Base-by-base conservation (phyloP, 495 filamentous ascomycete species). In the Aspergillus indologenus region DNA sequence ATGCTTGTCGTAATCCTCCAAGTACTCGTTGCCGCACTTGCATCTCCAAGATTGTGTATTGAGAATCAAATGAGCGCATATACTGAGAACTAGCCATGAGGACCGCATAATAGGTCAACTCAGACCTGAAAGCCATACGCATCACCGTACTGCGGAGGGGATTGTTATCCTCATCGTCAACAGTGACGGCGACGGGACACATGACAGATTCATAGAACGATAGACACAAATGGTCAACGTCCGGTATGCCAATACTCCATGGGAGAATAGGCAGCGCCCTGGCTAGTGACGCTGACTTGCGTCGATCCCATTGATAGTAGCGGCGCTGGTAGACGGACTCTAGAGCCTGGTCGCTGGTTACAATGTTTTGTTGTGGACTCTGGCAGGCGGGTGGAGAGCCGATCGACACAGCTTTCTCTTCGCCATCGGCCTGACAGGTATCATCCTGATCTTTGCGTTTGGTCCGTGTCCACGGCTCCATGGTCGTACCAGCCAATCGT, bases 11-110 rank as follows among this genome's bases (percentile, higher is more conserved):
- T 24, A 54, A 54, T 1, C 53, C 53, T 22, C 40, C 40, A 23
- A 54, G 53, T 3, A 54, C 53, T 24, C 40, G 22, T 20, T 45
- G 42, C 9, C 53, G 40, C 11, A 54, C 31, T n/a, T 54, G 53
- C 20, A 54, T 54, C 40, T 54, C 54, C 44, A 56, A 18, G 12
- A 56, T 3, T 3, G 29, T 29, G 42, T 46, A 47, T 15, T 43
- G 44, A 12, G 12, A 29, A 0, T 56, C 44, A 20, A 47, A 19
- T 23, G 44, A 56, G 17, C 54, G 54, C 43, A 56, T 15, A 34
- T 56, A 56, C 12, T 47, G 54, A 15, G 54, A 43, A 47, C 44
- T 56, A 14, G 54, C 44, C 54, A 56, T 56, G 6, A 47, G 54
- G 0, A 56, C 54, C 1, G 54, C 21, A 29, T 48, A 56, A 18